Percentiles rank a stretch among this genome's conserved stretches.
phyloP scores from a whole-genome alignment of 495 filamentous ascomycete species.

The Aspergillus biplanus region DNA sequence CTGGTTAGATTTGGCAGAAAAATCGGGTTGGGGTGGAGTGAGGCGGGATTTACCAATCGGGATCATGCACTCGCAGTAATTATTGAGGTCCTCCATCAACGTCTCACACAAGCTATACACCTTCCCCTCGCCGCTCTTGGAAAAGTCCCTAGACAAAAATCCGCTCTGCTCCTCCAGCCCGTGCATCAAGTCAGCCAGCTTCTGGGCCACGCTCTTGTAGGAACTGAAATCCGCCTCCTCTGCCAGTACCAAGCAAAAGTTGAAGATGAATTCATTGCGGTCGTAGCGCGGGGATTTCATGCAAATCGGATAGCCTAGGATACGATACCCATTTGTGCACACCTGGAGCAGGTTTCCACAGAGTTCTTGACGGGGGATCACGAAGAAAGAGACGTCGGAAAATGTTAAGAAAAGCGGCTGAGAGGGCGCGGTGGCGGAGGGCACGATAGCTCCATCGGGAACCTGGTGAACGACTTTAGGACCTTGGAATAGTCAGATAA shows the following conservation, averaged over 20 bases:
- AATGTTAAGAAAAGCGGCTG: conserved; percentile 78
- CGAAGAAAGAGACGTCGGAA: conserved; percentile 78
- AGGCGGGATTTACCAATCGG: conserved; percentile 65
- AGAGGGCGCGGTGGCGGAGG: conserved; percentile 51
- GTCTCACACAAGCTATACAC: conserved; percentile 86
- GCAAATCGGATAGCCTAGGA: conserved; percentile 88
- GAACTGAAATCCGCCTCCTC: conserved; percentile 66
- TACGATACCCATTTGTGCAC: conserved; percentile 72
- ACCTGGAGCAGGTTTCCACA: conserved; percentile 82
- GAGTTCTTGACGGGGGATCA: conserved; percentile 91
- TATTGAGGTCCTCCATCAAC: conserved; percentile 92
- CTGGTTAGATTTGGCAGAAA: conserved; percentile 18
- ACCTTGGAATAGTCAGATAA: conserved; percentile 52
- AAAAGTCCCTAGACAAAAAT: conserved; percentile 61
- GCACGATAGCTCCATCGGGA: conserved; percentile 70
- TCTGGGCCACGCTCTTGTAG: conserved; percentile 82
- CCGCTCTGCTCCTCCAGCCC: conserved; percentile 85
- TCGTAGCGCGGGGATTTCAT: conserved; percentile 75
- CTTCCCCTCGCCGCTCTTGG: conserved; percentile 58
- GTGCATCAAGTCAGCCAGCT: conserved; percentile 82
- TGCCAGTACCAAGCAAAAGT: conserved; percentile 85
- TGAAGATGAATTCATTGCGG: conserved; percentile 98
- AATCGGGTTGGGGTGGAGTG: neutral
- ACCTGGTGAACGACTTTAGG: conserved; percentile 67
- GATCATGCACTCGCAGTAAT: conserved; percentile 98